Conservation (phyloP, 176 grass and related monocot genomes). For the Melocanna baccifera region DNA sequence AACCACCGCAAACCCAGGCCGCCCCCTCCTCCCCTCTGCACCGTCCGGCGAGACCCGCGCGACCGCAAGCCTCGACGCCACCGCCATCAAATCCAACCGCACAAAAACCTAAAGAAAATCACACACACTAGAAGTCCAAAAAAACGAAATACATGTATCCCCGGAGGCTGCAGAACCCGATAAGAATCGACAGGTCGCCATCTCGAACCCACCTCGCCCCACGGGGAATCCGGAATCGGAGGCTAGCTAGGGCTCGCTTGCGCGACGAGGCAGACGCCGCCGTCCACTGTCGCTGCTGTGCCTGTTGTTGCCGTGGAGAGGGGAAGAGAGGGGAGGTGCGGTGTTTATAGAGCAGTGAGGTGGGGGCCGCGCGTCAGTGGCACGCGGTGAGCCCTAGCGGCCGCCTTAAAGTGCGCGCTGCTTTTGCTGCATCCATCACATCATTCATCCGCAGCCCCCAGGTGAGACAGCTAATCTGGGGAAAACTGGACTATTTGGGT, state of each 20-base stretch:
- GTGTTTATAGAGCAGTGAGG: constrained; percentile 30
- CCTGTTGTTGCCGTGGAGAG: background rate
- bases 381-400: accelerated
- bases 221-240: background rate
- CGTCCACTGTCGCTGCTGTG: background rate
- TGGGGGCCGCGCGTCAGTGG: constrained; percentile 2
- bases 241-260: background rate
- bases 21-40: background rate
- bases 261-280: background rate
- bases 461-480: no score
- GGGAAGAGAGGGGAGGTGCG: background rate
- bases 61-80: constrained; percentile 49
- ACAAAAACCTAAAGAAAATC: background rate
- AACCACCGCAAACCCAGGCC: background rate
- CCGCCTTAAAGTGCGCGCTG: constrained; percentile 30
- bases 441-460: no score
- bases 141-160: background rate
- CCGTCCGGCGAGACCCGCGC: constrained; percentile 21
- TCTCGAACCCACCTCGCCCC: background rate
- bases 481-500: no score
- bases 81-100: constrained; percentile 32
- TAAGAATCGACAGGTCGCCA: background rate
- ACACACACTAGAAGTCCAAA: no score
- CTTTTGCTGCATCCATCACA: no score
- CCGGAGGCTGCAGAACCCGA: background rate